These are phyloP conservation scores for Chaetoceros muelleri DNA, from an alignment of 108 stramenopile genomes.

Conservation along the genomic window DNA sequence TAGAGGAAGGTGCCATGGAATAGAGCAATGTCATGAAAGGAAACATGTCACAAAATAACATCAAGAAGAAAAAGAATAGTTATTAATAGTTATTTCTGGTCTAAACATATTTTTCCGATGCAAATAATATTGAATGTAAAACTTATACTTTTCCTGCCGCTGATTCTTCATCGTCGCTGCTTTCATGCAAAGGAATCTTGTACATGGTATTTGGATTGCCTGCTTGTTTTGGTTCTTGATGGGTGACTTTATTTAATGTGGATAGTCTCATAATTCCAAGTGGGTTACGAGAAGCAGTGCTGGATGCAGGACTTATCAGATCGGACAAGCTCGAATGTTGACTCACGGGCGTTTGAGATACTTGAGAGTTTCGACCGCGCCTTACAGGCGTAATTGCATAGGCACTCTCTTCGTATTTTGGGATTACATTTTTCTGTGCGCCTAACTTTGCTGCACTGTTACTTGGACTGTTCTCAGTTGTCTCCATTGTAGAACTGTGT, in stretches of 20 bases:
- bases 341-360: not conserved
- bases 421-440: not conserved
- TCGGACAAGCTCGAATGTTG: not conserved
- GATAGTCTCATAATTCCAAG: not conserved
- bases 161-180: not conserved
- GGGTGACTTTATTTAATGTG: not conserved
- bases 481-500: not conserved
- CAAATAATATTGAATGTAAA: no score
- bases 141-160: not conserved
- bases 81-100: not conserved
- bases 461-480: not conserved
- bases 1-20: conserved; percentile 77
- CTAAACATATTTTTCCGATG: no score
- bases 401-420: not conserved
- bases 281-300: not conserved
- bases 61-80: not conserved
- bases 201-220: not conserved
- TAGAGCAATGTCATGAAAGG: no score
- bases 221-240: not conserved
- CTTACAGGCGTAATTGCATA: not conserved
- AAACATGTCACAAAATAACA: not conserved
- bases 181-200: not conserved
- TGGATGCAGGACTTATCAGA: not conserved
- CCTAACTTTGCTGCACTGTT: not conserved
- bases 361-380: not conserved